Evolutionary conservation across 805 yeast species (phyloP).

Genomic region (Saturnispora bothae): DNA sequence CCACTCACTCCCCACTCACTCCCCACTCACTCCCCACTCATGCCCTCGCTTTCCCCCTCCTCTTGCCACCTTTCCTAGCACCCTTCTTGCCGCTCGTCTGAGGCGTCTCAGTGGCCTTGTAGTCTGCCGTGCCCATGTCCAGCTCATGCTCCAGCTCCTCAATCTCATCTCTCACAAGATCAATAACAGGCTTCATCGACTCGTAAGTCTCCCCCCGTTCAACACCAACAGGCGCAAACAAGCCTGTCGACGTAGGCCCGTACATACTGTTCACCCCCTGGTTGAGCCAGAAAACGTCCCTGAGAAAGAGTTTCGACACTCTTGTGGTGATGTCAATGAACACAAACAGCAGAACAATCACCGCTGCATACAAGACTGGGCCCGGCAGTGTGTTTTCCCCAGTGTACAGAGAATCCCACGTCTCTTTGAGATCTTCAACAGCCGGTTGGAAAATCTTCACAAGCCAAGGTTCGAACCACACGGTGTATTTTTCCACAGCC

Average conservation of each 20-base stretch:
- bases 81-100: neutral
- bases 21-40: no score
- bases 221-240: conserved; percentile 5
- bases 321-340: conserved; percentile 10
- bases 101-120: conserved; percentile 6
- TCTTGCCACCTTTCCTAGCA: neutral
- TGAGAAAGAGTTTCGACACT: conserved; percentile 14
- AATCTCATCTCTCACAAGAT: conserved; percentile 16
- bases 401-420: neutral
- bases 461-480: neutral
- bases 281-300: conserved; percentile 19
- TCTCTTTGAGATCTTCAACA: neutral
- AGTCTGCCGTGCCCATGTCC: no score
- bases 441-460: conserved; percentile 1
- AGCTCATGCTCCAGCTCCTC: conserved; percentile 11
- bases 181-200: conserved; percentile 12
- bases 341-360: conserved; percentile 2
- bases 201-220: conserved; percentile 11
- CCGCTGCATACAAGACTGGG: conserved; percentile 4
- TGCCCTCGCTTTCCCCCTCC: neutral
- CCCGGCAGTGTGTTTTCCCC: conserved; percentile 3
- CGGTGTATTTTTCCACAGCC: neutral
- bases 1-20: no score
- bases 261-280: conserved; percentile 20
- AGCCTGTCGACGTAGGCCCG: conserved; percentile 10